Percentiles rank a stretch among this genome's conserved stretches.
These are phyloP conservation scores for Boletus huronensis DNA, from an alignment of 768 basidiomycete genomes.

Conservation along the genomic window DNA sequence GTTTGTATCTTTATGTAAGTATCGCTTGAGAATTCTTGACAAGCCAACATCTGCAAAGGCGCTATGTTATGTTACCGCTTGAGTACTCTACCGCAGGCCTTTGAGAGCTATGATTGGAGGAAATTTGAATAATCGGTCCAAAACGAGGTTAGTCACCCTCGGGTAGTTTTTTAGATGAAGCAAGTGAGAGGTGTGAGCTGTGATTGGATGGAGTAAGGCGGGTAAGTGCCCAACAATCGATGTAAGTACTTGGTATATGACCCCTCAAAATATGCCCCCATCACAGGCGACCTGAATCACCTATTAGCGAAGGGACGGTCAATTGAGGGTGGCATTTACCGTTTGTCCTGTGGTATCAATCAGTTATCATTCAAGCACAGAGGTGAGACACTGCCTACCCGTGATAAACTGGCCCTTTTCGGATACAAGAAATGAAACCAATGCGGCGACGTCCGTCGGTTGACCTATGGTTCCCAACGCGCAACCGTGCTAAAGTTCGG, in stretches of 20 bases:
- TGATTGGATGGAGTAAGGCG: not conserved
- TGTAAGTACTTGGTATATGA: not conserved
- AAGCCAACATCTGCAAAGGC: too few relatives aligned
- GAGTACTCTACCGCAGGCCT: too few relatives aligned
- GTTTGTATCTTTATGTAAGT: too few relatives aligned
- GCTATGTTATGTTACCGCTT: too few relatives aligned
- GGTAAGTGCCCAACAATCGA: not conserved
- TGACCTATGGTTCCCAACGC: conserved; percentile 2
- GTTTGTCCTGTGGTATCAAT: not conserved
- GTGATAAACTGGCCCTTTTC: not conserved
- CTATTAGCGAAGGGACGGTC: not conserved
- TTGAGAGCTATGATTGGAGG: too few relatives aligned
- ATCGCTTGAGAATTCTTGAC: too few relatives aligned
- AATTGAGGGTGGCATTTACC: not conserved
- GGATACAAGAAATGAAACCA: not conserved
- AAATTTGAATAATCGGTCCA: too few relatives aligned
- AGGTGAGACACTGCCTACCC: not conserved
- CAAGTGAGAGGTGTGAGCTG: not conserved
- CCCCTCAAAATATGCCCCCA: not conserved
- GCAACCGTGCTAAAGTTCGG: not conserved
- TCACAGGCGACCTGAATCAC: not conserved
- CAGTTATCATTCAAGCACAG: not conserved
- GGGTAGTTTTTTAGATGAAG: too few relatives aligned
- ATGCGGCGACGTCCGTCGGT: not conserved
- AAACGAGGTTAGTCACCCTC: too few relatives aligned